Evolutionary conservation across 192 early-diverging fungal species (phyloP), one percentile per base, ranked within the genome.

Genomic region (Coemansia sp.): DNA sequence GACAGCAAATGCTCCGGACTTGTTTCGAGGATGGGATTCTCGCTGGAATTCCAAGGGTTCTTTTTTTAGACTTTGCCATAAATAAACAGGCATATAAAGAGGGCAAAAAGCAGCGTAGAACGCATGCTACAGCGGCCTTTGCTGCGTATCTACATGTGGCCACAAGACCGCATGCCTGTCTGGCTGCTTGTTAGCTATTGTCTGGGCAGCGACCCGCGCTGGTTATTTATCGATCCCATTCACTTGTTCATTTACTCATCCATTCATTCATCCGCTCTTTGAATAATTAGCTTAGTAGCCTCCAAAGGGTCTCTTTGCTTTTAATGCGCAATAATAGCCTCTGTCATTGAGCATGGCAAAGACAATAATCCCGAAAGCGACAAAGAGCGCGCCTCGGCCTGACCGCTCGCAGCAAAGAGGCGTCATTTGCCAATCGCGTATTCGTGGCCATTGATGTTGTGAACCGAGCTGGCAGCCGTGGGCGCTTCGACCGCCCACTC

Each of bases 401-500:
- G 53, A 12, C 8, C 45, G 45, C 45, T 48, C 8, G 45, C 8
- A 11, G 53, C 53, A 28, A 28, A 28, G 53, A n/a, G 51, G 12
- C 20, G 34, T 36, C 54, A 83, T 51, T 74, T 71, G 51, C 75
- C 75, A 61, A 83, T 83, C 72, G 62, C 66, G 48, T 62, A 74
- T 48, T 77, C 68, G 63, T 66, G 72, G 35, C 65, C 80, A 54
- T 62, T 68, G 43, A 66, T 37, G 69, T 83, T 83, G 72, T 83
- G 80, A 39, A 83, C 57, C 34, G 41, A 57, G 15, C 64, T 51
- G 22, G 60, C 57, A 22, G 66, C 61, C 60, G 39, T 18, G 1
- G 55, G 17, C 8, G 81, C 61, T 28, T 55, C 63, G 3, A 90
- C 91, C 35, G 81, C 73, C 98, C 98, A 99, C 78, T 99, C 98